phyloP scores from a whole-genome alignment of 2,329 filamentous ascomycete genomes.

The Diplodia seriata region DNA sequence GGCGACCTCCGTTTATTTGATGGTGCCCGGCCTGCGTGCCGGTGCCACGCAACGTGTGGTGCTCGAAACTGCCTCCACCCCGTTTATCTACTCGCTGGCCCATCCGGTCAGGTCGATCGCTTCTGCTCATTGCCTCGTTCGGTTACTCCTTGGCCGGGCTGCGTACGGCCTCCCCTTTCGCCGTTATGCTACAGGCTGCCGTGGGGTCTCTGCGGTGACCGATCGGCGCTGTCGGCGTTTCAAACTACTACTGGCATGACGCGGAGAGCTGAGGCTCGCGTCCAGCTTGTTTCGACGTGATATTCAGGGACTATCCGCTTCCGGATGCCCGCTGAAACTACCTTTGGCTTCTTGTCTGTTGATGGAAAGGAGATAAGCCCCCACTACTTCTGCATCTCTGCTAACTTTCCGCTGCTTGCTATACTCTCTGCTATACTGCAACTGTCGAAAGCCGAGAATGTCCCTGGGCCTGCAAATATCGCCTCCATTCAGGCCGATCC shows the following conservation, averaged over 20 bases:
- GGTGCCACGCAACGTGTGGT: not conserved
- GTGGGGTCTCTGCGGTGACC: not conserved
- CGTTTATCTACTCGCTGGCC: not conserved
- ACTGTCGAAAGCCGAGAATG: too few relatives aligned
- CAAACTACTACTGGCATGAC: not conserved
- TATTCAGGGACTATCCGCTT: not conserved
- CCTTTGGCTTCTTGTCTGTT: not conserved
- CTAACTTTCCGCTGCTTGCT: not conserved
- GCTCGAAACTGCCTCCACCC: not conserved
- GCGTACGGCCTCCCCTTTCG: not conserved
- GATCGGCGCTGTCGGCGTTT: not conserved
- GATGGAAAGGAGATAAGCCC: not conserved
- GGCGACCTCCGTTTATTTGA: not conserved
- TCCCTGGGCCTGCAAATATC: not conserved
- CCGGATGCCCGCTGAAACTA: not conserved
- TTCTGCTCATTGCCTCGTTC: not conserved
- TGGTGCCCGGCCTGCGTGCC: not conserved
- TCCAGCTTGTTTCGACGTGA: not conserved
- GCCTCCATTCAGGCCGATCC: not conserved
- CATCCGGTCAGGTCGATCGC: not conserved
- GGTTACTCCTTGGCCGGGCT: too few relatives aligned
- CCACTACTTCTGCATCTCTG: not conserved
- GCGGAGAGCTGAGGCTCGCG: not conserved
- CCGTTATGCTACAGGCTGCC: not conserved
- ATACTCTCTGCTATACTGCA: not conserved